Evolutionary conservation across 176 grass and related monocot genomes (phyloP), one percentile per base, ranked within the genome.

Genomic region (Aegilops bicornis): DNA sequence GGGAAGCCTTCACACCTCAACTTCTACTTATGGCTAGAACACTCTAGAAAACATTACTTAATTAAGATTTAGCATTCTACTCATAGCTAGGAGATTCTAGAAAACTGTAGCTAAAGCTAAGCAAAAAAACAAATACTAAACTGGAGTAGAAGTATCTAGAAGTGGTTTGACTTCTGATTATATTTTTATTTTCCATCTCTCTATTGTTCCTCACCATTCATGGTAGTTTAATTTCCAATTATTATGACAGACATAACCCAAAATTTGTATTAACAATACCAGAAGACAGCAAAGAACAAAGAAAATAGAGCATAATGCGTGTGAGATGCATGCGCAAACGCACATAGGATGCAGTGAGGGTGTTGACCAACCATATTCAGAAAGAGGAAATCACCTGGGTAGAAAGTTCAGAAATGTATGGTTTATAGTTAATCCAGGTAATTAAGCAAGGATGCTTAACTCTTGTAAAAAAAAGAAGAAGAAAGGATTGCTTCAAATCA

Each of bases 371-470:
- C 19, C 70, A 72, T 59, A 71, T 71, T 32, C 43, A 72, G 69
- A 20, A 52, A 52, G 64, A 69, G 30, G 6, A 72, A 72, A 72
- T 69, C 14, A 83, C n/a, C 29, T 42, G 45, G 27, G 47, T 72
- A 35, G 47, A 36, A 85, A 39, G 52, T 39, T 47, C 48, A 56
- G 32, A 10, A 83, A 60, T 58, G 52, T 63, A 6, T 3, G 29
- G 19, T 48, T 54, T 77, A 85, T 77, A 83, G 54, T 84, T 75
- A 63, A 84, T 62, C 54, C 23, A 50, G 71, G 37, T 30, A 71
- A 79, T 40, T 48, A 64, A 78, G 24, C 22, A 79, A 84, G n/a
- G 36, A 74, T 83, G 47, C 24, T 69, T 62, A 37, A 62, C 36
- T 56, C 30, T 33, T 29, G 8, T 56, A 22, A 33, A 77, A 54